Evolutionary conservation across 345 rosid species (phyloP), one percentile per base, ranked within the genome.

Genomic region (Eucalyptus cloeziana): DNA sequence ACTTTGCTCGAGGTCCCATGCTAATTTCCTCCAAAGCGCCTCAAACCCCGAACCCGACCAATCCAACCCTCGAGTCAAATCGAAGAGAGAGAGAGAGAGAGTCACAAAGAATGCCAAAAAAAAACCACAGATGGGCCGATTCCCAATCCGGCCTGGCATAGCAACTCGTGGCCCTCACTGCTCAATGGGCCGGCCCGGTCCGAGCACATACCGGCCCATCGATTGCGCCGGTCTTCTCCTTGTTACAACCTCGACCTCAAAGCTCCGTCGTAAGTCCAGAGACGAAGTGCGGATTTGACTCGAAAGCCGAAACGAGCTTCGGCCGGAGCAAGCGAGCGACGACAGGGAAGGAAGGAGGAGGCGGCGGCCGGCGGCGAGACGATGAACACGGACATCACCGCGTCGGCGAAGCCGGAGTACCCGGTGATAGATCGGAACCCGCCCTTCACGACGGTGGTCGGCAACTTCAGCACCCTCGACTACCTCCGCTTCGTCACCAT

Each of bases 351-450:
- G 62, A 50, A 85, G 33, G 33, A 85, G 37, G 31, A n/a, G 60
- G 87, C 54, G 64, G 58, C 58, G 58, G 58, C 58, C 25, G 58
- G 54, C 43, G 87, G 33, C 47, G 40, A 88, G 88, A 94, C 92
- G 91, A 97, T 97, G 99, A 95, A 96, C 89, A 95, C 98, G 5
- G 99, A 95, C 94, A 96, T 98, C 89, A 98, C 98, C 7, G 99
- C 99, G 89, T 96, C 98, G 92, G 95, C 92, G 90, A 97, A 96
- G 92, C 98, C 99, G 10, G 97, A 97, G 89, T 95, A 94, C 92
- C 97, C 97, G 6, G 99, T 98, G 9, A 88, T 97, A 85, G 97
- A 96, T 95, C 95, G 87, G 87, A 88, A 88, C 88, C 91, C 91
- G 86, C 91, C 97, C 0, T 97, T 97, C 92, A 95, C 98, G 52